Conservation (phyloP, 2,329 filamentous ascomycete species). For the Cadophora sp. region DNA sequence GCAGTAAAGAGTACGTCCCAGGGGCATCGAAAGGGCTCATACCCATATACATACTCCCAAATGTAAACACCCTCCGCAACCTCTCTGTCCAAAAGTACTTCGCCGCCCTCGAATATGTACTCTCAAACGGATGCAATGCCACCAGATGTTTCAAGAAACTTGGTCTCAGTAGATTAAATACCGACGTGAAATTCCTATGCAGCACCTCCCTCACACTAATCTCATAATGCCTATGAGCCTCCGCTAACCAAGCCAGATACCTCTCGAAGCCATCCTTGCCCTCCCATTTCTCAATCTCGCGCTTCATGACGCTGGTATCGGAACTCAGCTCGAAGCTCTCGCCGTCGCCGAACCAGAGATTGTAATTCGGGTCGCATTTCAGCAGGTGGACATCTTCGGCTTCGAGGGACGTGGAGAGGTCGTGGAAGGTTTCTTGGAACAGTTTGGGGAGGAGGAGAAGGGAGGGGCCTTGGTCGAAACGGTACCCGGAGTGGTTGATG, state of each 20-base stretch:
- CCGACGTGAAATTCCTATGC: constrained; percentile 68
- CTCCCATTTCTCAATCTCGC: constrained; percentile 74
- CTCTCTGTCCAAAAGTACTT: constrained; percentile 75
- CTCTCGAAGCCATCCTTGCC: constrained; percentile 73
- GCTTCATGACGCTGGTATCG: constrained; percentile 75
- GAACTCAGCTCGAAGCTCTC: constrained; percentile 68
- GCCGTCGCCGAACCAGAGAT: constrained; percentile 75
- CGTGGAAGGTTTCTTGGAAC: constrained; percentile 72
- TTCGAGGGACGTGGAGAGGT: constrained; percentile 70
- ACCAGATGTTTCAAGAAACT: constrained; percentile 65
- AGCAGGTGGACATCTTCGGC: constrained; percentile 70
- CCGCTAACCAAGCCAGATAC: constrained; percentile 71
- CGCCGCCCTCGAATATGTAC: constrained; percentile 68
- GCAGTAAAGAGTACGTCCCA: constrained; percentile 74
- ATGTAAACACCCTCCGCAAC: constrained; percentile 74
- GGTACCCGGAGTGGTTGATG: constrained; percentile 63
- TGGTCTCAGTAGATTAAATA: constrained; percentile 62
- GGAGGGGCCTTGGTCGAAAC: constrained; percentile 80
- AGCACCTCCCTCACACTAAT: constrained; percentile 70
- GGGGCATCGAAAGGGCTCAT: constrained; percentile 81
- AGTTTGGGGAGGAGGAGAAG: constrained; percentile 74
- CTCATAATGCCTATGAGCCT: constrained; percentile 75
- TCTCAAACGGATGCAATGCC: constrained; percentile 72
- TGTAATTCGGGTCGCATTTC: constrained; percentile 79
- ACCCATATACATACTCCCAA: constrained; percentile 84